These are phyloP conservation scores for Blepharisma stoltei DNA, from an alignment of 73 alveolate genomes.

Conservation along the genomic window DNA sequence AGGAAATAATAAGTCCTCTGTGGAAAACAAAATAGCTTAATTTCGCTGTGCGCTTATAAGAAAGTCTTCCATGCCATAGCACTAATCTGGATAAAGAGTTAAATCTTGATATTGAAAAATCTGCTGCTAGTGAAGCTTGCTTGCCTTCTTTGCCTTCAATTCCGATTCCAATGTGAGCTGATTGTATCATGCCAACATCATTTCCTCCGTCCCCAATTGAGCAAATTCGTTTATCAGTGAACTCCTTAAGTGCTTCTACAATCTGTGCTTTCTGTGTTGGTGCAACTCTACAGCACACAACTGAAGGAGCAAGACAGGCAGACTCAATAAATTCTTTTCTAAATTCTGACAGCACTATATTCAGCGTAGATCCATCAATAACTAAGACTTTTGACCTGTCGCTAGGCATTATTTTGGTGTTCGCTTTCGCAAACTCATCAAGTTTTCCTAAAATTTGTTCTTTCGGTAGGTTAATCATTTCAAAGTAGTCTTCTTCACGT, in stretches of 20 bases:
- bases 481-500: conserved; percentile 41
- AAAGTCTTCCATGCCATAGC: conserved; percentile 95
- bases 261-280: conserved; percentile 96
- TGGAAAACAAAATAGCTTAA: conserved; percentile 92
- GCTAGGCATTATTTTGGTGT: conserved; percentile 20
- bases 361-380: conserved; percentile 49
- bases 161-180: conserved; percentile 94
- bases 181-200: conserved; percentile 97
- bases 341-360: conserved; percentile 32
- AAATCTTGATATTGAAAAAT: conserved; percentile 90
- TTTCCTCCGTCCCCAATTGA: conserved; percentile 99
- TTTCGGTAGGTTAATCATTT: conserved; percentile 34
- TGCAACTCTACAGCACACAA: conserved; percentile 95
- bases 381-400: conserved; percentile 33
- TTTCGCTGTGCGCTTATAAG: conserved; percentile 87
- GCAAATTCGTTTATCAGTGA: conserved; percentile 76
- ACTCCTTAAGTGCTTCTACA: conserved; percentile 72
- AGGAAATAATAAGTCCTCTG: conserved; percentile 92
- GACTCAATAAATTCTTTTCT: conserved; percentile 36
- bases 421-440: conserved; percentile 29
- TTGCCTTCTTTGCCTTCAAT: conserved; percentile 90
- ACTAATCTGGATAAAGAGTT: conserved; percentile 67
- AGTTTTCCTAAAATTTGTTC: conserved; percentile 29
- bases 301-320: conserved; percentile 59
- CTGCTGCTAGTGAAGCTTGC: conserved; percentile 97